Conservation (phyloP, 1,139 yeast species). For the Yarrowia galli region DNA sequence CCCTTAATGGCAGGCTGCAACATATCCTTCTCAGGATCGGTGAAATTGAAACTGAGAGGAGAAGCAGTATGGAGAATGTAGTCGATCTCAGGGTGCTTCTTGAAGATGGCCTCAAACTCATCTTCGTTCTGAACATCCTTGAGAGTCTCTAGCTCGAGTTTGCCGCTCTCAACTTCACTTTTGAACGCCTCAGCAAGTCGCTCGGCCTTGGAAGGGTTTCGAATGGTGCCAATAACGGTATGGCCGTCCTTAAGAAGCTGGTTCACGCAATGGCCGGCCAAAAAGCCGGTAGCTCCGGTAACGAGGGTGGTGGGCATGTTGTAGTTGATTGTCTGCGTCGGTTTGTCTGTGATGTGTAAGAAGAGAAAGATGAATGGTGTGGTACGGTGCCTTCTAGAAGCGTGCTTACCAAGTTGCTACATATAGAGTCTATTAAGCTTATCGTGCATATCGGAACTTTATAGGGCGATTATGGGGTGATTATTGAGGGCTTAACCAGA, state of each 20-base stretch:
- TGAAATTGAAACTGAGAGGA: slow-evolving; percentile 56
- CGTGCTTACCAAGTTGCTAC: neutral
- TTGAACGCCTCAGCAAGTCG: slow-evolving; percentile 51
- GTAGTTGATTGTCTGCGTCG: neutral
- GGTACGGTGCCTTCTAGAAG: neutral
- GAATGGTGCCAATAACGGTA: slow-evolving; percentile 65
- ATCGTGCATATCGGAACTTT: neutral
- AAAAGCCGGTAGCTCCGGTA: slow-evolving; percentile 67
- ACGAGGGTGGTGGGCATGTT: slow-evolving; percentile 43
- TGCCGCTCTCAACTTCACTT: slow-evolving; percentile 57
- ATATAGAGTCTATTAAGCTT: neutral
- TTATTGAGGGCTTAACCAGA: neutral
- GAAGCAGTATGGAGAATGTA: slow-evolving; percentile 68
- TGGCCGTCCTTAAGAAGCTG: slow-evolving; percentile 53
- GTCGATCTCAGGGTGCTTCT: slow-evolving; percentile 57
- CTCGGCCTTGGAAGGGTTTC: slow-evolving; percentile 60
- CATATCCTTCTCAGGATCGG: slow-evolving; percentile 53
- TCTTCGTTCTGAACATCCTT: slow-evolving; percentile 48
- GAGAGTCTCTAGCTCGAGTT: slow-evolving; percentile 59
- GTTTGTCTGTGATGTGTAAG: neutral
- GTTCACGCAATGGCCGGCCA: slow-evolving; percentile 61
- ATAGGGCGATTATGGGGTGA: neutral
- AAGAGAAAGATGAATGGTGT: too few relatives aligned
- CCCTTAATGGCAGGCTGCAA: slow-evolving; percentile 62
- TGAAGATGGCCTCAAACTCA: slow-evolving; percentile 45